These are phyloP conservation scores for Paramecium octaurelia DNA, from an alignment of 73 alveolate species.

Conservation along the genomic window DNA sequence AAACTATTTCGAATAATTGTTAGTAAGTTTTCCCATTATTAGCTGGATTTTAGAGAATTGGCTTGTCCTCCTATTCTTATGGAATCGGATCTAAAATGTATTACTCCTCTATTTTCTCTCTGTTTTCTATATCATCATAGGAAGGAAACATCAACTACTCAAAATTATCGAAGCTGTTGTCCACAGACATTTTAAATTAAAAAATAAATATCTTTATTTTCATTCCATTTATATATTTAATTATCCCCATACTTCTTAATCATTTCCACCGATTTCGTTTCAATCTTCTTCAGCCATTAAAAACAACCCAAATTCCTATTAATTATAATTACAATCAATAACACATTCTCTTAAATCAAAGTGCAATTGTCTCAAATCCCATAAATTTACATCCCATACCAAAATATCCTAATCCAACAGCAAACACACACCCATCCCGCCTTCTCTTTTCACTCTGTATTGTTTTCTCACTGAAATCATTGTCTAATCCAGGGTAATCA, in stretches of 20 bases:
- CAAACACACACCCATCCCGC: neutral
- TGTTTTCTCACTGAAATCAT: neutral
- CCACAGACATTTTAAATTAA: neutral
- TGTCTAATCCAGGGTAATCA: neutral
- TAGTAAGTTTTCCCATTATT: slow-evolving; percentile 8
- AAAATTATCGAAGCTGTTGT: slow-evolving; percentile 22
- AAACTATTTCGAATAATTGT: neutral
- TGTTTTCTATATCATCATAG: neutral
- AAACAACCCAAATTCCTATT: neutral
- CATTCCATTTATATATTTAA: slow-evolving; percentile 5
- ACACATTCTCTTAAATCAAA: neutral
- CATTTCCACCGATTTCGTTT: neutral
- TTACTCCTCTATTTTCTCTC: neutral
- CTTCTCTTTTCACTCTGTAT: neutral
- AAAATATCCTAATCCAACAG: neutral
- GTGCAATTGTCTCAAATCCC: neutral
- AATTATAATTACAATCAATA: neutral
- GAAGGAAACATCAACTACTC: neutral
- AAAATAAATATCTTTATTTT: slow-evolving; percentile 18
- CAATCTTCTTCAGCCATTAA: neutral
- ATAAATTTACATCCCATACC: neutral
- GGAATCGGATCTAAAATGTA: slow-evolving; percentile 7
- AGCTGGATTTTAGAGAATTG: neutral
- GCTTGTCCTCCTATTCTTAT: slow-evolving; percentile 5
- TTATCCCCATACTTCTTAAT: neutral